phyloP scores from a whole-genome alignment of 2,329 filamentous ascomycete species.

The Teratosphaeria pseudoeucalypti region DNA sequence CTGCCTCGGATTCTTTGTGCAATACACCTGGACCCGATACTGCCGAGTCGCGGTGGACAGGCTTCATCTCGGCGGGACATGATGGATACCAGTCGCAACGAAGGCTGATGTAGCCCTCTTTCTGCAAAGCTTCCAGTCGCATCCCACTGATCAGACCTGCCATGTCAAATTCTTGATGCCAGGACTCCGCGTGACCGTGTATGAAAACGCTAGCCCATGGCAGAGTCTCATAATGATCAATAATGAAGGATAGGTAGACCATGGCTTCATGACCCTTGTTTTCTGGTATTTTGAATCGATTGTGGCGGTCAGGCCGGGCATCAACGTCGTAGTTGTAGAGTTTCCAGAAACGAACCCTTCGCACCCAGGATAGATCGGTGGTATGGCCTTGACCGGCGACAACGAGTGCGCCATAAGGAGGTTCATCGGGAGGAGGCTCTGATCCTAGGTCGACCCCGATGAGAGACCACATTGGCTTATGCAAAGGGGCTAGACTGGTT shows the following conservation, averaged over 20 bases:
- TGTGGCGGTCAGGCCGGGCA: slow-evolving; percentile 16
- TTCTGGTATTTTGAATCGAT: slow-evolving; percentile 31
- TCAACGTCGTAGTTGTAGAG: slow-evolving; percentile 30
- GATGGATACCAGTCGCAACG: slow-evolving; percentile 43
- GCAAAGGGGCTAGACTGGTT: neutral
- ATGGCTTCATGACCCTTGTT: slow-evolving; percentile 40
- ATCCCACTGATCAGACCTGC: slow-evolving; percentile 8
- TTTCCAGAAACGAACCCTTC: slow-evolving; percentile 6
- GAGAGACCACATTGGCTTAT: neutral
- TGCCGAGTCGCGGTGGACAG: slow-evolving; percentile 1
- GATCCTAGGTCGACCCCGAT: neutral
- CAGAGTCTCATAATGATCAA: slow-evolving; percentile 36
- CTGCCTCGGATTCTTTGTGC: slow-evolving; percentile 29
- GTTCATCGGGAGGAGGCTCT: slow-evolving; percentile 1
- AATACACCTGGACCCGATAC: slow-evolving; percentile 22
- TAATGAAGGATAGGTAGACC: slow-evolving; percentile 36
- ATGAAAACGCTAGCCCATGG: slow-evolving; percentile 31
- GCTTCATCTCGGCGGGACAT: slow-evolving; percentile 29
- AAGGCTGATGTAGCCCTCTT: slow-evolving; percentile 43
- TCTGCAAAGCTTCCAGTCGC: slow-evolving; percentile 33
- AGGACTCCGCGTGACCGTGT: slow-evolving; percentile 10
- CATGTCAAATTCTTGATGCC: slow-evolving; percentile 11
- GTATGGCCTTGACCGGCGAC: slow-evolving; percentile 4
- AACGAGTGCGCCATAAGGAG: slow-evolving; percentile 12
- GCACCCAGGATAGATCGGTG: slow-evolving; percentile 8